These are phyloP conservation scores for Achaetomiella virescens DNA, from an alignment of 495 filamentous ascomycete species.

Conservation along the genomic window DNA sequence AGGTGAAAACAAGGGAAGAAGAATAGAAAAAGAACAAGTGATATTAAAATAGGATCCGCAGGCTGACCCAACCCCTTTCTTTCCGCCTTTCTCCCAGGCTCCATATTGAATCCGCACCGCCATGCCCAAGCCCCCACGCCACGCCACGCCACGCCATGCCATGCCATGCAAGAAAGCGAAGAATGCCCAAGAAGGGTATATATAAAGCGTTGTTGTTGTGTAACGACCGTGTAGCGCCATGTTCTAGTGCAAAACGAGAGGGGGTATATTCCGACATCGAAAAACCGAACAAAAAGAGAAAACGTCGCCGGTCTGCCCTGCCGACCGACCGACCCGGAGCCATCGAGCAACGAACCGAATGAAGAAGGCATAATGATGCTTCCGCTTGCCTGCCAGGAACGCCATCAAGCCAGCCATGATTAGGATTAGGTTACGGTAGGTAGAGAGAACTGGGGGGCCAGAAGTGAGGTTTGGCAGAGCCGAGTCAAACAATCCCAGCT, in stretches of 20 bases:
- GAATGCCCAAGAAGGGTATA: neutral
- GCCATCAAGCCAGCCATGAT: too few relatives aligned
- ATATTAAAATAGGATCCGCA: neutral
- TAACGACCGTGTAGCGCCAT: constrained; percentile 8
- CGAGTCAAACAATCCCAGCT: too few relatives aligned
- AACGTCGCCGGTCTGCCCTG: too few relatives aligned
- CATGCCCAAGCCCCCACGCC: too few relatives aligned
- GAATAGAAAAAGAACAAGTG: neutral
- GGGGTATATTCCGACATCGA: constrained; percentile 6
- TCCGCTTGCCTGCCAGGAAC: too few relatives aligned
- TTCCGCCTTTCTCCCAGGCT: too few relatives aligned
- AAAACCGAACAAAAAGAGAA: neutral
- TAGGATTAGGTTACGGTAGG: too few relatives aligned
- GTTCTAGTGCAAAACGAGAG: constrained; percentile 1
- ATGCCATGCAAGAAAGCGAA: constrained; percentile 7
- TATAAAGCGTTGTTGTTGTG: neutral
- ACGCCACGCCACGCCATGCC: constrained; percentile 3
- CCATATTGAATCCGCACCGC: too few relatives aligned
- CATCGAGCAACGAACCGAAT: too few relatives aligned
- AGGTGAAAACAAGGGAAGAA: neutral
- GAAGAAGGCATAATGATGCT: neutral
- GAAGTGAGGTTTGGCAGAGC: too few relatives aligned
- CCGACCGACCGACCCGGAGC: neutral
- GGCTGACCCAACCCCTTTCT: neutral
- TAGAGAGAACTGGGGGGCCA: too few relatives aligned